A percentile compares a stretch with the other conserved stretches of the same genome.
These are phyloP conservation scores for Lactifluus volemus DNA, from an alignment of 768 basidiomycete species.

Conservation along the genomic window DNA sequence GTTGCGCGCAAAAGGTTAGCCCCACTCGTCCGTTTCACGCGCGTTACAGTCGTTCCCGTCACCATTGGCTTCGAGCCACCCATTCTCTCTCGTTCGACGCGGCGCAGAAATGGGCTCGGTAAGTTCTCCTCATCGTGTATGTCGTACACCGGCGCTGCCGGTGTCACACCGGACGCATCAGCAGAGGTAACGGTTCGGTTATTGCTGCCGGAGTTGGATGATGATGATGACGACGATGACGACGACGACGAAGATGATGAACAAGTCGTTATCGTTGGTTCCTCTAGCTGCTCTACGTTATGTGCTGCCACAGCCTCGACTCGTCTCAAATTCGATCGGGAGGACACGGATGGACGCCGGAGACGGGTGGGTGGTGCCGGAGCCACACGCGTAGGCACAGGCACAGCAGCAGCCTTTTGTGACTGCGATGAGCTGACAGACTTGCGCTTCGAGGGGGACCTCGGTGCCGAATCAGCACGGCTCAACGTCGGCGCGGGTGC, in stretches of 20 bases:
- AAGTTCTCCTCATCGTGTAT: conserved; percentile 74
- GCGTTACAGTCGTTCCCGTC: conserved; percentile 4
- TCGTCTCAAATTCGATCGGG: background rate
- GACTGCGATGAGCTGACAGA: conserved; percentile 16
- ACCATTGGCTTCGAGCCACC: conserved; percentile 4
- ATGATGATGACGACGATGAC: conserved; percentile 6
- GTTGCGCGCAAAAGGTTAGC: conserved; percentile 50
- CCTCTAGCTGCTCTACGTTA: background rate
- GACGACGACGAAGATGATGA: conserved; percentile 12
- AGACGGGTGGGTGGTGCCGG: conserved; percentile 18
- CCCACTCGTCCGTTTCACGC: conserved; percentile 38
- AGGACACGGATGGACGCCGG: conserved; percentile 23
- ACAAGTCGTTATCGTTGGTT: conserved; percentile 1
- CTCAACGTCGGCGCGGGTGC: background rate
- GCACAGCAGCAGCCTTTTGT: background rate
- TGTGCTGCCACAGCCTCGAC: background rate
- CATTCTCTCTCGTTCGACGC: conserved; percentile 34
- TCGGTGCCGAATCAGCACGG: conserved; percentile 18
- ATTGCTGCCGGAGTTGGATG: background rate
- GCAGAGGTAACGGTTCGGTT: background rate
- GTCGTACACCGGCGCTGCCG: conserved; percentile 38
- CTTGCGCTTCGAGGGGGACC: conserved; percentile 39
- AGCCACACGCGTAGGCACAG: conserved; percentile 21
- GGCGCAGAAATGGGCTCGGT: conserved; percentile 74
- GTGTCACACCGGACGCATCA: background rate